Conservation (phyloP, 805 yeast genomes). For the Hanseniaspora occidentalis region DNA sequence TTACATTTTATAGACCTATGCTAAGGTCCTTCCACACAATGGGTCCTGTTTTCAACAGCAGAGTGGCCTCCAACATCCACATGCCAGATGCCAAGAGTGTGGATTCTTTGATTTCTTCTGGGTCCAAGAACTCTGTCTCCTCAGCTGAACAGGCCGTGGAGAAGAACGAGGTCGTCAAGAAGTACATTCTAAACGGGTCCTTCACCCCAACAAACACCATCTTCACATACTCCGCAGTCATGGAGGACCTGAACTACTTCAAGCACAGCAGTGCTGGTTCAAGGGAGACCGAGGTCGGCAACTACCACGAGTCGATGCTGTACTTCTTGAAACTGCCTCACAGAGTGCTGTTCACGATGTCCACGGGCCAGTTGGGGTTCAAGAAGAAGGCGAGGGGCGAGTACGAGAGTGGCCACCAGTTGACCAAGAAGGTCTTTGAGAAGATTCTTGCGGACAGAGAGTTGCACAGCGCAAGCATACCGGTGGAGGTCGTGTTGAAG, state of each 20-base stretch:
- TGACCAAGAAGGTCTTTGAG: constrained; percentile 60
- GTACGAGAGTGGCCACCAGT: constrained; percentile 86
- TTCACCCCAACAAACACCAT: constrained; percentile 79
- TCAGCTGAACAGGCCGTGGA: neutral
- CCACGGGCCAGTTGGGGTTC: constrained; percentile 84
- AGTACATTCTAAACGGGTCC: constrained; percentile 61
- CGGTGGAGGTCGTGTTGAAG: constrained; percentile 53
- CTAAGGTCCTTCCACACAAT: no score
- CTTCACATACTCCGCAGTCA: constrained; percentile 59
- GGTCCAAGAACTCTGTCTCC: neutral
- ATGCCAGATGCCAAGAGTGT: neutral
- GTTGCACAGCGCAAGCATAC: constrained; percentile 41
- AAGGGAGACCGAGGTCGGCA: neutral
- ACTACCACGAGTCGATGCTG: constrained; percentile 58
- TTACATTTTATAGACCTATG: no score
- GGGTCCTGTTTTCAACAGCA: no score
- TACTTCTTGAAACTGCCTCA: constrained; percentile 74
- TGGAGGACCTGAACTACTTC: constrained; percentile 48
- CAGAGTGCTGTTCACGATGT: constrained; percentile 50
- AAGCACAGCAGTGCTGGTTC: constrained; percentile 42
- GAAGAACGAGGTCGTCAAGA: constrained; percentile 29
- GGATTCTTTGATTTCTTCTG: neutral
- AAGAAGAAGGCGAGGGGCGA: constrained; percentile 83
- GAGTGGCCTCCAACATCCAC: no score
- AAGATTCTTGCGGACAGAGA: constrained; percentile 47